Base-by-base conservation (phyloP, 345 rosid species). In the Limnanthes douglasii region DNA sequence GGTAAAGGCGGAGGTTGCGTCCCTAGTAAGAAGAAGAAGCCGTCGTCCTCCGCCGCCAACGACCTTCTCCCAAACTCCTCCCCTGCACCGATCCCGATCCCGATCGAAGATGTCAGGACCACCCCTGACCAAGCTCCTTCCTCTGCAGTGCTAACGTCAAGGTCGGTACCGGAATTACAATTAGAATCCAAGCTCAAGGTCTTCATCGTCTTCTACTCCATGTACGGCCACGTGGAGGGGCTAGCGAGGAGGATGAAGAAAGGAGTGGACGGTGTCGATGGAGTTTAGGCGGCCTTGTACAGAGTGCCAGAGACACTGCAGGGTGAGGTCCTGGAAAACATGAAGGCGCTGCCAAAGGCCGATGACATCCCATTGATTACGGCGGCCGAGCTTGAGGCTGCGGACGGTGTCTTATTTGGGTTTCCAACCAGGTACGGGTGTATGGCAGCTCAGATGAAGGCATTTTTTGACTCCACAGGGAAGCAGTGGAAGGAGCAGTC, bases 1-100 rank as follows among this genome's bases (percentile, higher is more conserved):
- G 97, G 97, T 32, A 82, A 86, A 68, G 97, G 97, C 9, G 93
- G 82, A 4, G 97, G 97, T 23, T 86, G 97, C 36, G 93, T 86
- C 18, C 97, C 93, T 3, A 86, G 94, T 73, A 86, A 82, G 73
- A 82, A 71, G 45, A 82, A 67, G 51, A 60, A 58, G 18, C 63
- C 68, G 18, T 43, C 72, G 23, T 38, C 62, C 13, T 37, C 29
- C 16, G 27, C 37, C 34, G 50, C 33, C 15, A 37, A 40, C 28
- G 53, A 56, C 4, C n/a, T n/a, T n/a, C n/a, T n/a, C n/a, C n/a
- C n/a, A n/a, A 45, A 21, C 15, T 21, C 22, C 32, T 46, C 45
- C 18, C 15, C 23, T 22, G 31, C 31, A 3, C 45, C 41, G n/a
- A 52, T 51, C 7, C 88, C 90, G 43, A 60, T 69, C 53, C 54